Base-by-base conservation (phyloP, 768 basidiomycete species). In the Kwoniella sp. region DNA sequence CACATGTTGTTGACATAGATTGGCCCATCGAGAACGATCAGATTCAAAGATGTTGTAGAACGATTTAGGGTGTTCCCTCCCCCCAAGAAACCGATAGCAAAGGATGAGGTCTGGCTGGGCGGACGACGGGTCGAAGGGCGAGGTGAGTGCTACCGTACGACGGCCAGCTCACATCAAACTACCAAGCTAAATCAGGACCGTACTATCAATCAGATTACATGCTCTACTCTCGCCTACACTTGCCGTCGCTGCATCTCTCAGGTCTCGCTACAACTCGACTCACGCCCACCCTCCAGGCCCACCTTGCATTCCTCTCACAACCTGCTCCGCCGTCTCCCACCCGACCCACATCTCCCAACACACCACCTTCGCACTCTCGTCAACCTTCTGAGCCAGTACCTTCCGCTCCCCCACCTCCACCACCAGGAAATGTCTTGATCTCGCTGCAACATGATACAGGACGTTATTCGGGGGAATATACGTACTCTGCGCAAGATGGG, bases 121-220 rank as follows among this genome's bases (percentile, higher is more conserved):
- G 95, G 95, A 4, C 84, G 90, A 68, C 82, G 88, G 51, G 86
- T 91, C 5, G 86, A 91, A 73, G 83, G 83, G 21, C 85, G 89
- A 62, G 92, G 94, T 91, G 74, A 62, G 84, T 37, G 21, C 30
- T 33, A 54, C 40, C 40, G 7, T 19, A 6, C 13, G 5, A 33
- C 33, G 33, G 33, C 13, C 64, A 48, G n/a, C 24, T 19, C 47
- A 25, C 33, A 25, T n/a, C n/a, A n/a, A n/a, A n/a, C n/a, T n/a
- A n/a, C n/a, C n/a, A n/a, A n/a, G n/a, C n/a, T n/a, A n/a, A n/a
- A n/a, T n/a, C n/a, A n/a, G n/a, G n/a, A n/a, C n/a, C n/a, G n/a
- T n/a, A n/a, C n/a, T n/a, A n/a, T n/a, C n/a, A n/a, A n/a, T n/a
- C 70, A 94, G 95, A 97, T 80, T 98, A 93, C 79, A 85, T 98